Base-by-base conservation (phyloP, 495 filamentous ascomycete species). In the Margaritispora aquatica region DNA sequence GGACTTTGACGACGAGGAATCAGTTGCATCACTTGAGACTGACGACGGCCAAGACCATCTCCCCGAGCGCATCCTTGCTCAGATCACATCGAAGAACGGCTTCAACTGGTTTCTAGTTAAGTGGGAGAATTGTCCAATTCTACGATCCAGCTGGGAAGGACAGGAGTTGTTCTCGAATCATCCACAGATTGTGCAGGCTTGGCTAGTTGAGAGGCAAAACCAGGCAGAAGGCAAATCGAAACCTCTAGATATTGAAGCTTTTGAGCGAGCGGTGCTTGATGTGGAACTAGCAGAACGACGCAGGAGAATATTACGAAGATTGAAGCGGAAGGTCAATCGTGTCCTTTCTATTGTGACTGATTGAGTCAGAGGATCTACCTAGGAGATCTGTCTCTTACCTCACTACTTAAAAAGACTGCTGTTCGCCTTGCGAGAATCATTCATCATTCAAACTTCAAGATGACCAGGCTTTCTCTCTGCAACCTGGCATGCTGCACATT, bases 61-160 rank as follows among this genome's bases (percentile, higher is more conserved):
- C 0, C 62, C 62, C 0, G 65, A 69, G 47, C 58, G 58, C 24
- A 65, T 69, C 11, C 54, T 69, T 20, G 62, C 67, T 1, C 46
- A 69, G 38, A n/a, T 52, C 2, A 51, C 26, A 15, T 24, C 15
- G 9, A 62, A 56, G 19, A 60, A 55, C 48, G 41, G 38, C 10
- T 26, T 47, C n/a, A 48, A 19, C n/a, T 69, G 61, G 61, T 69
- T 62, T 54, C 50, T 69, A 13, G 64, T 69, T 1, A 67, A 65
- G 67, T 69, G 67, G 67, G 26, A 67, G 53, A 51, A 65, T 48
- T 69, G 67, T 55, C 62, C 67, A 15, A 41, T 65, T 36, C 26
- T 69, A 27, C 47, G 64, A 58, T 65, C 64, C 2, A 55, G 47
- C 29, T 69, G 67, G 67, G 66, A 69, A 54, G 26, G 49, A 2